Conservation (phyloP, 768 basidiomycete species). For the Goffeauzyma gilvescens region DNA sequence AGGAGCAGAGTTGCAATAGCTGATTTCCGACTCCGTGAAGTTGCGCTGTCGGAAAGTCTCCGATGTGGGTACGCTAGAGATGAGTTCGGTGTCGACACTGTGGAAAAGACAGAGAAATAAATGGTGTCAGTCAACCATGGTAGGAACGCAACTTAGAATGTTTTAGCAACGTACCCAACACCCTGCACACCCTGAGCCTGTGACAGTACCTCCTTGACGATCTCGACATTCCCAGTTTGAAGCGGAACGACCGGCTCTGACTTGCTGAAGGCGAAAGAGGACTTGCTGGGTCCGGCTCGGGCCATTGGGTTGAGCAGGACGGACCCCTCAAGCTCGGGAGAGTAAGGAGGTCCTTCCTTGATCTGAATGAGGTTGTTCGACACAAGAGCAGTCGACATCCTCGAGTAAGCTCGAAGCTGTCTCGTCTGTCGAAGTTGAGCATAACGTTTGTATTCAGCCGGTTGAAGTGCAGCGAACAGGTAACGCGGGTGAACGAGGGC, state of each 20-base stretch:
- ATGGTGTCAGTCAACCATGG: not conserved
- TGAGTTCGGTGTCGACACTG: slow-evolving; percentile 48
- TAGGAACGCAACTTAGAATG: slow-evolving; percentile 44
- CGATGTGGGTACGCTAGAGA: slow-evolving; percentile 80
- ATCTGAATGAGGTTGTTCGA: slow-evolving; percentile 79
- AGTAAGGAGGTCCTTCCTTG: slow-evolving; percentile 82
- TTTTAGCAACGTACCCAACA: slow-evolving; percentile 39
- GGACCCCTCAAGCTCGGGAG: slow-evolving; percentile 60
- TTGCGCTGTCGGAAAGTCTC: slow-evolving; percentile 73
- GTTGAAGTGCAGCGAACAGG: slow-evolving; percentile 64
- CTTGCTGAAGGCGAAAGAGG: slow-evolving; percentile 61
- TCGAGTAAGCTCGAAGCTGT: slow-evolving; percentile 36
- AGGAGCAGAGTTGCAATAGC: slow-evolving; percentile 69
- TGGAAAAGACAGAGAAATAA: not conserved
- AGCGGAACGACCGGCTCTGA: slow-evolving; percentile 41
- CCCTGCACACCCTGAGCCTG: slow-evolving; percentile 43
- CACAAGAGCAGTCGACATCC: slow-evolving; percentile 84
- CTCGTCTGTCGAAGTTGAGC: slow-evolving; percentile 41
- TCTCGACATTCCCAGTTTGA: slow-evolving; percentile 50
- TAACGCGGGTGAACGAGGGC: slow-evolving; percentile 78
- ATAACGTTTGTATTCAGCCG: slow-evolving; percentile 62
- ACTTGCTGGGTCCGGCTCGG: slow-evolving; percentile 62
- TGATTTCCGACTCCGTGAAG: slow-evolving; percentile 64
- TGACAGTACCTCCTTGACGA: slow-evolving; percentile 42
- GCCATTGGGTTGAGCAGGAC: slow-evolving; percentile 86